Evolutionary conservation across 2,329 filamentous ascomycete species (phyloP).

Genomic region (Scytalidium lignicola): DNA sequence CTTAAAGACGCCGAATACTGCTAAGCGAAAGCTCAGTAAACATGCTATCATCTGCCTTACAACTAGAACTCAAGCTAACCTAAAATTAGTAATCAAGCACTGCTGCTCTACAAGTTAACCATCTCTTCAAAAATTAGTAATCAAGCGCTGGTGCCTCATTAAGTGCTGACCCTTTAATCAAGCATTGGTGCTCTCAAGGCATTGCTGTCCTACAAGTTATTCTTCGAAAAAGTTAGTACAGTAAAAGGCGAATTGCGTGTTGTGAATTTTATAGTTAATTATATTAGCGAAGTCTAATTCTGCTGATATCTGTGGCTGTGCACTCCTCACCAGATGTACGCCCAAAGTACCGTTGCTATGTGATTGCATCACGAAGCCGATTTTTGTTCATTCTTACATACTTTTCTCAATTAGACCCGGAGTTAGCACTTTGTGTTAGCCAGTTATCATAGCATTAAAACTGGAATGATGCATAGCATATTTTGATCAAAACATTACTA

Average conservation of each 20-base stretch:
- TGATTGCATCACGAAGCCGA: constrained; percentile 2
- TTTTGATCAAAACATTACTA: constrained; percentile 14
- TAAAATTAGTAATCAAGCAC: no score
- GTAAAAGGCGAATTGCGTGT: constrained; percentile 2
- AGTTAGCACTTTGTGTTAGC: constrained; percentile 7
- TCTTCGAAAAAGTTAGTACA: no score
- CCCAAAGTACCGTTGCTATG: constrained; percentile 2
- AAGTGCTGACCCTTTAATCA: no score
- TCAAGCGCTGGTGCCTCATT: no score
- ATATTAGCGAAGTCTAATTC: constrained; percentile 1
- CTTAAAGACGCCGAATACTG: no score
- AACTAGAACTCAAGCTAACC: no score
- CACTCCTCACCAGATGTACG: constrained; percentile 1
- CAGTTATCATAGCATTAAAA: constrained; percentile 2
- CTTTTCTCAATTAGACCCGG: constrained; percentile 4
- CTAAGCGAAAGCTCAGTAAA: no score
- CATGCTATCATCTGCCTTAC: no score
- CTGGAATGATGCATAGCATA: constrained; percentile 5
- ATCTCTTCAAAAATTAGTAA: no score
- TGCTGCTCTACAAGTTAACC: no score
- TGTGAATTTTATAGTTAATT: constrained; percentile 4
- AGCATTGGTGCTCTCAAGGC: no score
- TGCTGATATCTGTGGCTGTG: constrained; percentile 2
- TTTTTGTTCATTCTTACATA: constrained; percentile 4
- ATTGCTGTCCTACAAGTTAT: no score